Evolutionary conservation across 352 stramenopile genomes (phyloP).

Genomic region (Phytophthora chlamydospora): DNA sequence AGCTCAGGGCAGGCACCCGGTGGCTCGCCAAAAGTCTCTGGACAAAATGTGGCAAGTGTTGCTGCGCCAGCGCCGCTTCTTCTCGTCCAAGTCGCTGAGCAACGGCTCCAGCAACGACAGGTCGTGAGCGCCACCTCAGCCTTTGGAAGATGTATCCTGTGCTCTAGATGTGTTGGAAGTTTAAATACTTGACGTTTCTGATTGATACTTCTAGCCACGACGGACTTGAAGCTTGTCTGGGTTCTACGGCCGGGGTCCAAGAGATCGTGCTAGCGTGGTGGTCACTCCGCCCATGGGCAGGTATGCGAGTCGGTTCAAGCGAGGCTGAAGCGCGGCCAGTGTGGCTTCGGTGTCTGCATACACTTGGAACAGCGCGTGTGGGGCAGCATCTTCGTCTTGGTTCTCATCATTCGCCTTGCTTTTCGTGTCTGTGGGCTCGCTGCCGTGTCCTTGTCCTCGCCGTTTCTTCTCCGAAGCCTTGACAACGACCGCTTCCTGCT

Average conservation of each 20-base stretch:
- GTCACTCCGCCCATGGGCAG: constrained; percentile 22
- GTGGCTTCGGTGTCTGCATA: constrained; percentile 15
- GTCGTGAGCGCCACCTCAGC: constrained; percentile 6
- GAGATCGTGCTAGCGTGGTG: constrained; percentile 29
- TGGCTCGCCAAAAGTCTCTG: constrained; percentile 29
- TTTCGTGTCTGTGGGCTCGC: neutral
- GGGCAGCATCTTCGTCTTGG: constrained; percentile 16
- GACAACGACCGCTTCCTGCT: neutral
- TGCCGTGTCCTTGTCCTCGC: constrained; percentile 4
- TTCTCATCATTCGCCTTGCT: constrained; percentile 6
- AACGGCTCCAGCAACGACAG: constrained; percentile 52
- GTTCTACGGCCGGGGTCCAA: constrained; percentile 27
- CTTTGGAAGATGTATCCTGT: neutral
- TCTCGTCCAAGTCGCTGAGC: constrained; percentile 61
- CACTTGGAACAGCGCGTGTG: neutral
- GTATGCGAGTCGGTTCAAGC: constrained; percentile 32
- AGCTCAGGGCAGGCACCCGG: constrained; percentile 3
- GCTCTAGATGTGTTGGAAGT: constrained; percentile 4
- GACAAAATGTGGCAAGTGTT: constrained; percentile 67
- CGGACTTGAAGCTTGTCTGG: neutral
- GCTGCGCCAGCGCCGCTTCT: constrained; percentile 59
- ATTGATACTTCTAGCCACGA: constrained; percentile 7
- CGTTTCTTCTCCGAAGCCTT: constrained; percentile 1
- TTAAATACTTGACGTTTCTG: constrained; percentile 6
- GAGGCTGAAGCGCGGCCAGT: constrained; percentile 31